These are phyloP conservation scores for Solanum paucissectum DNA, from an alignment of 257 asterid species.

Conservation along the genomic window DNA sequence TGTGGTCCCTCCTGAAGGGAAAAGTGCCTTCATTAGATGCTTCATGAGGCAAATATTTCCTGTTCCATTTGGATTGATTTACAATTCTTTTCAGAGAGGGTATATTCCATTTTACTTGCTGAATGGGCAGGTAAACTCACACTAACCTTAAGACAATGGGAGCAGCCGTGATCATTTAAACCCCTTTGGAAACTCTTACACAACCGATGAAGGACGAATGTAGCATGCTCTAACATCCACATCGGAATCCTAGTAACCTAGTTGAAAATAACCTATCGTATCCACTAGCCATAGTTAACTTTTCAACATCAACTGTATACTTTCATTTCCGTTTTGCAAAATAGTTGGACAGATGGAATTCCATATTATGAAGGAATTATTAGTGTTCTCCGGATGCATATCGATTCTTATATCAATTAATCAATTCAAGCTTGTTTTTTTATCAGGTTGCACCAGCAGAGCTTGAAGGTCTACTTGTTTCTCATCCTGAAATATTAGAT, in stretches of 20 bases:
- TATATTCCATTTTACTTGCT: neutral
- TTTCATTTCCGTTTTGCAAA: neutral
- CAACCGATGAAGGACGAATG: neutral
- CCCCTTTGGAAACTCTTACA: neutral
- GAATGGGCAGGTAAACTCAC: neutral
- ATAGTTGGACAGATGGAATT: neutral
- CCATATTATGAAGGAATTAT: neutral
- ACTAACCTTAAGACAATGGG: neutral
- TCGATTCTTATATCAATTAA: neutral
- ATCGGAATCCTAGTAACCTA: neutral
- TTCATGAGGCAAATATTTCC: neutral
- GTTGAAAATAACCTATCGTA: neutral
- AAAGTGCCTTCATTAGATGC: neutral
- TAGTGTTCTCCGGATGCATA: neutral
- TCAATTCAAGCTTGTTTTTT: neutral
- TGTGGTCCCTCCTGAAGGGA: neutral
- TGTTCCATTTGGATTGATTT: neutral
- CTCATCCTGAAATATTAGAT: slow-evolving; percentile 86
- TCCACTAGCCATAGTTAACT: neutral
- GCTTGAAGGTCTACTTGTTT: slow-evolving; percentile 88
- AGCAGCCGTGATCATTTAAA: neutral
- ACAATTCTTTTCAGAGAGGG: neutral
- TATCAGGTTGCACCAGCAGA: slow-evolving; percentile 97
- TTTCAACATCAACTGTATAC: neutral
- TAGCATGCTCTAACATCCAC: neutral